Conservation (phyloP, 2,329 filamentous ascomycete species). For the Penicillium sp. region DNA sequence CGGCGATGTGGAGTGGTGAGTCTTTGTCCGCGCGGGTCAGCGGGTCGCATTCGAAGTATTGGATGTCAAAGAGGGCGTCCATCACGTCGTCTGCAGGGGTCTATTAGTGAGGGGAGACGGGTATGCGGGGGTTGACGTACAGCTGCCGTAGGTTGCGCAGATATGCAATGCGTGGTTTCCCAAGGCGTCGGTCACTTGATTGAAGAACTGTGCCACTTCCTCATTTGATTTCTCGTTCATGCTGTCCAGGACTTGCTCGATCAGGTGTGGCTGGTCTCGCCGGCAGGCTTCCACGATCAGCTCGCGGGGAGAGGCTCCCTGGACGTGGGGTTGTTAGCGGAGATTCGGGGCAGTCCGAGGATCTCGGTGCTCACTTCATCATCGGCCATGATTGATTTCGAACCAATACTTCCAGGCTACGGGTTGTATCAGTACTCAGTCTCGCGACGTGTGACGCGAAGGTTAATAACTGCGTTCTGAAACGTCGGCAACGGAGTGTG, state of each 20-base stretch:
- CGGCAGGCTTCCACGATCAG: conserved; percentile 89
- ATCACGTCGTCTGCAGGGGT: conserved; percentile 46
- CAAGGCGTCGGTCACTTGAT: conserved; percentile 78
- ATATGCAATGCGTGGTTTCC: conserved; percentile 89
- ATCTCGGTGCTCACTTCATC: conserved; percentile 38
- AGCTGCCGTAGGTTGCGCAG: conserved; percentile 80
- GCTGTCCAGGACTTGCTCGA: conserved; percentile 68
- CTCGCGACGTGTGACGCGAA: conserved; percentile 4
- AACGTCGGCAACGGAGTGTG: conserved; percentile 7
- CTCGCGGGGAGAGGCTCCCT: conserved; percentile 85
- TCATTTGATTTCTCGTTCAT: conserved; percentile 58
- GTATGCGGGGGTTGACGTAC: conserved; percentile 51
- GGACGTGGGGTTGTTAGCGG: conserved; percentile 10
- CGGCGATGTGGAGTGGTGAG: conserved; percentile 46
- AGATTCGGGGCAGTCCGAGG: background rate
- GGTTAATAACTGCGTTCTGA: conserved; percentile 1
- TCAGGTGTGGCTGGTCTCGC: conserved; percentile 84
- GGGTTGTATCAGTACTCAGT: background rate
- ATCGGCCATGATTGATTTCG: conserved; percentile 37
- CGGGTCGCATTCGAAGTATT: conserved; percentile 50
- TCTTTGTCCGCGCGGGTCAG: conserved; percentile 47
- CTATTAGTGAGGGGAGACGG: background rate
- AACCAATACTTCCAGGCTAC: background rate
- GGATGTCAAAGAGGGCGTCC: conserved; percentile 48
- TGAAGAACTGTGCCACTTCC: conserved; percentile 74